Evolutionary conservation across 73 alveolate species (phyloP).

Genomic region (Tetrahymena elliotti): DNA sequence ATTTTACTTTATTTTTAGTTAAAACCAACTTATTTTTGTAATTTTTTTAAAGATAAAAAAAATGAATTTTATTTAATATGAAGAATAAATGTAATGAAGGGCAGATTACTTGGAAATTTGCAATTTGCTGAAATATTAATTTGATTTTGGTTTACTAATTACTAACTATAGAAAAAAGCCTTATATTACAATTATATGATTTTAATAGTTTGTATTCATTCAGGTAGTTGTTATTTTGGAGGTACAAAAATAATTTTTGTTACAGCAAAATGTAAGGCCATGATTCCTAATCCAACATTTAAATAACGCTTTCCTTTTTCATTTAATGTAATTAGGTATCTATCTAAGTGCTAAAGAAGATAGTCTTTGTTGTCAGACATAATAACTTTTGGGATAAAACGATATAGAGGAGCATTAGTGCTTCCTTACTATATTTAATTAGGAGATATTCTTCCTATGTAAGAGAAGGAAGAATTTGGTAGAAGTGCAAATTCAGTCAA

Average conservation of each 20-base stretch:
- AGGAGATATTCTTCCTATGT: neutral
- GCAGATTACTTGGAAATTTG: too few relatives aligned
- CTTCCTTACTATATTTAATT: neutral
- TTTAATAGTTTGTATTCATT: too few relatives aligned
- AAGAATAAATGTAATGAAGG: too few relatives aligned
- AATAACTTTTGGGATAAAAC: neutral
- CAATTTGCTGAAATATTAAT: too few relatives aligned
- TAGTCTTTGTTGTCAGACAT: neutral
- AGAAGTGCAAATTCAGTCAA: slow-evolving; percentile 1
- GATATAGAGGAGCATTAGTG: neutral
- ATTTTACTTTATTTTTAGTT: too few relatives aligned
- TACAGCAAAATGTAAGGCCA: neutral
- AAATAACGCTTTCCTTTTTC: neutral
- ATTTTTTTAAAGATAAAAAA: too few relatives aligned
- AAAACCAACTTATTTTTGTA: too few relatives aligned
- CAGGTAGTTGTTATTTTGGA: neutral
- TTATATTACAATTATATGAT: too few relatives aligned
- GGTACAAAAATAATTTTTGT: neutral
- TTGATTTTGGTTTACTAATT: too few relatives aligned
- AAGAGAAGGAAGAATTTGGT: neutral
- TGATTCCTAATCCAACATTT: neutral
- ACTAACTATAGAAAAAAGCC: too few relatives aligned
- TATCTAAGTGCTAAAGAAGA: neutral
- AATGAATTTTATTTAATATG: too few relatives aligned
- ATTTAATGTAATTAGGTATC: neutral